Percentiles rank a stretch among this genome's conserved stretches.
phyloP scores from a whole-genome alignment of 495 filamentous ascomycete genomes.

The Xylaria bambusicola region DNA sequence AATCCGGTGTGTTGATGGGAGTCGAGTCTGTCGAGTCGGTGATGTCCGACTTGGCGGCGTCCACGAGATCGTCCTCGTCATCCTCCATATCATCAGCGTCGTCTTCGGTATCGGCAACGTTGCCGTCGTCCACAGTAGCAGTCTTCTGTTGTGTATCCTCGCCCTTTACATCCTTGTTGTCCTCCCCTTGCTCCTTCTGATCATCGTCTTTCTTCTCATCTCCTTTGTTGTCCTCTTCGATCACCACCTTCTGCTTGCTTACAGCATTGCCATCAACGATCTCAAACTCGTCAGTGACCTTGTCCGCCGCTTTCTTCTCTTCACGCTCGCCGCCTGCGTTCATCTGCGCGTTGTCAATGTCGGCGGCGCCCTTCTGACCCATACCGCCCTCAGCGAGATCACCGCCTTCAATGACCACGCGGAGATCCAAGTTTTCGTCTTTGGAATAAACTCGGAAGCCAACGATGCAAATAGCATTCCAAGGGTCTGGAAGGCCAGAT shows the following conservation, averaged over 20 bases:
- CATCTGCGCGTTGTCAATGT: slow-evolving; percentile 52
- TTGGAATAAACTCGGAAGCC: slow-evolving; percentile 53
- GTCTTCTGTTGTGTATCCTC: slow-evolving; percentile 15
- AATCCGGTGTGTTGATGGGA: slow-evolving; percentile 29
- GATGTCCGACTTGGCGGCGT: slow-evolving; percentile 30
- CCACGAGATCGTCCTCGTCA: slow-evolving; percentile 8
- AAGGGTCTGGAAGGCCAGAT: slow-evolving; percentile 49
- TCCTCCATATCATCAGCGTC: slow-evolving; percentile 20
- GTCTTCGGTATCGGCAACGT: slow-evolving; percentile 16
- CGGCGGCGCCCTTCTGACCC: slow-evolving; percentile 52
- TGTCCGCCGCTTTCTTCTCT: slow-evolving; percentile 28
- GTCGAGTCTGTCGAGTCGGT: slow-evolving; percentile 26
- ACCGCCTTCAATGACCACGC: slow-evolving; percentile 52
- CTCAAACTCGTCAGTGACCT: slow-evolving; percentile 29
- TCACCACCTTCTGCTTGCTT: slow-evolving; percentile 39
- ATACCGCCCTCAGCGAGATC: slow-evolving; percentile 50
- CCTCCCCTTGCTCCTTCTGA: slow-evolving; percentile 22
- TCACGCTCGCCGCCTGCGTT: slow-evolving; percentile 49
- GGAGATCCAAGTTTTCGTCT: slow-evolving; percentile 48
- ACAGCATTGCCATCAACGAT: slow-evolving; percentile 42
- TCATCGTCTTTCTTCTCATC: slow-evolving; percentile 31
- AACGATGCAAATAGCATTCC: slow-evolving; percentile 54
- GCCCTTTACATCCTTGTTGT: slow-evolving; percentile 19
- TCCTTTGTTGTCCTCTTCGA: slow-evolving; percentile 33
- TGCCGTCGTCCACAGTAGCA: slow-evolving; percentile 14